These are phyloP conservation scores for Abrus pulchellus DNA, from an alignment of 306 rosid genomes.

Conservation along the genomic window DNA sequence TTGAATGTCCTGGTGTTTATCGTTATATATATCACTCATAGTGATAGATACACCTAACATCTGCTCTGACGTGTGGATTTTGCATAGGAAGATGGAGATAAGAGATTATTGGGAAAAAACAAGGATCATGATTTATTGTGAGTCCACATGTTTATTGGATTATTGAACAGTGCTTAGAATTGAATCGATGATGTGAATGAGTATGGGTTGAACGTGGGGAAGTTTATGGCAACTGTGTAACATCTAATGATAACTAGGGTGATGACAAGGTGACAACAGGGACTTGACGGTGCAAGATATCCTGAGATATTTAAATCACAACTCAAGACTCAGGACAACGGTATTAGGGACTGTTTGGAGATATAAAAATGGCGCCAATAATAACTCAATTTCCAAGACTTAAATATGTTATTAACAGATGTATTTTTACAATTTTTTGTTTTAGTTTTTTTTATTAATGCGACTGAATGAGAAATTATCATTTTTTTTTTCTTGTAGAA, in stretches of 20 bases:
- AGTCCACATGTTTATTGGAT: neutral
- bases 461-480: too few relatives aligned
- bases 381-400: too few relatives aligned
- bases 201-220: neutral
- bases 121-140: neutral
- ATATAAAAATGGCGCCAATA: too few relatives aligned
- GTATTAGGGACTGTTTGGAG: neutral
- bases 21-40: neutral
- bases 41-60: neutral
- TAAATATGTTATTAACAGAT: too few relatives aligned
- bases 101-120: neutral
- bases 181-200: neutral
- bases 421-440: too few relatives aligned
- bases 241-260: neutral
- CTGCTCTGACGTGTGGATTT: too few relatives aligned
- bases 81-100: neutral
- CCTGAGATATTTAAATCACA: neutral
- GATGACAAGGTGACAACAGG: neutral
- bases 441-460: too few relatives aligned
- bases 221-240: neutral
- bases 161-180: neutral
- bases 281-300: constrained; percentile 2
- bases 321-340: neutral
- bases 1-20: neutral
- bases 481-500: too few relatives aligned